A percentile compares a stretch with the other conserved stretches of the same genome.
Evolutionary conservation across 306 rosid species (phyloP).

Genomic region (Gleditsia sinensis): DNA sequence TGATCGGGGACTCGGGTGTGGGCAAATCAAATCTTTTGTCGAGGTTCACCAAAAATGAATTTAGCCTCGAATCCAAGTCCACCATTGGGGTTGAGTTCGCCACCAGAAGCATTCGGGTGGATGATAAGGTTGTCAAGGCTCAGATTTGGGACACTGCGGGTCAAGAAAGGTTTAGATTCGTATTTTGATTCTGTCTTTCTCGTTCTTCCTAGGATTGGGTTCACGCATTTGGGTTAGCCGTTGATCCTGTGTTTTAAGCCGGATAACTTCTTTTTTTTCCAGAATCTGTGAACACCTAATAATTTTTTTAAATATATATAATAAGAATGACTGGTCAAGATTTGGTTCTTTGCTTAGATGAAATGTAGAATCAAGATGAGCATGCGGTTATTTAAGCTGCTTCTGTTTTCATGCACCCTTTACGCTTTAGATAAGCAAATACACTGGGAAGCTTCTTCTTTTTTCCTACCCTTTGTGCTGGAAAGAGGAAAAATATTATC

Average conservation of each 20-base stretch:
- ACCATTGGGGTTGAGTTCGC: slow-evolving; percentile 93
- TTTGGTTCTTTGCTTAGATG: slow-evolving; percentile 3
- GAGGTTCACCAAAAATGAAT: slow-evolving; percentile 75
- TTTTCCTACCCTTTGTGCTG: background rate
- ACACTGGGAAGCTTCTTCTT: background rate
- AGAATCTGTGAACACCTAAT: background rate
- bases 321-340: background rate
- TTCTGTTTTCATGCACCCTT: slow-evolving; percentile 12
- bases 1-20: slow-evolving; percentile 87
- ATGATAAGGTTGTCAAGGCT: slow-evolving; percentile 86
- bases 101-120: slow-evolving; percentile 79
- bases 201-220: background rate
- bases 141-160: slow-evolving; percentile 98
- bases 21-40: slow-evolving; percentile 83
- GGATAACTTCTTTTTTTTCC: too few relatives aligned
- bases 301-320: background rate
- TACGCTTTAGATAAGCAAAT: background rate
- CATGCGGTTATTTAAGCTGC: slow-evolving; percentile 2
- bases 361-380: background rate
- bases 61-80: slow-evolving; percentile 83
- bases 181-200: background rate
- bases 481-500: background rate
- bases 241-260: background rate
- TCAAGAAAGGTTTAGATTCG: slow-evolving; percentile 67
- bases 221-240: background rate